Evolutionary conservation across 164 flowering plant genomes (phyloP).

Genomic region (Magnolia changhungtana): DNA sequence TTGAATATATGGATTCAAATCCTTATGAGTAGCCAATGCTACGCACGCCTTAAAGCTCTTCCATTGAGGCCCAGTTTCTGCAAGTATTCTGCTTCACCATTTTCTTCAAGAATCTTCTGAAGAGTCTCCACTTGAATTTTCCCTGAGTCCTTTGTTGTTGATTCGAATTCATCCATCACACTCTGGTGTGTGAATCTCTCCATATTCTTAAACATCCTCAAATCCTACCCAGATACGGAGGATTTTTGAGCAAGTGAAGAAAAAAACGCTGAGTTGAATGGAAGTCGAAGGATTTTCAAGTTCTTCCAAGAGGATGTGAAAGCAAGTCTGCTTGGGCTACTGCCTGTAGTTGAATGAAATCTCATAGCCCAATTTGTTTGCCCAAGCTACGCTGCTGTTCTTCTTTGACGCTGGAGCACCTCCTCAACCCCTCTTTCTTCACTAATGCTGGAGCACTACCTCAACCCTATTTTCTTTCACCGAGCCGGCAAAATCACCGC

Average conservation of each 20-base stretch:
- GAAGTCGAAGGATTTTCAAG: too few relatives aligned
- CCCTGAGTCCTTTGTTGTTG: conserved; percentile 54
- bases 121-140: conserved; percentile 70
- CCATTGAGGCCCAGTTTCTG: conserved; percentile 62
- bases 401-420: conserved; percentile 91
- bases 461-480: too few relatives aligned
- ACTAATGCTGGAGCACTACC: too few relatives aligned
- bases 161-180: conserved; percentile 74
- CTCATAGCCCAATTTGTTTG: conserved; percentile 43
- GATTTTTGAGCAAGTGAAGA: too few relatives aligned
- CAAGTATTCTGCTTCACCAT: conserved; percentile 64
- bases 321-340: conserved; percentile 62
- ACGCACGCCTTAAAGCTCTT: conserved; percentile 64
- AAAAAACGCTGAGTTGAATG: too few relatives aligned
- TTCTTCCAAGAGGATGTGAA: conserved; percentile 32
- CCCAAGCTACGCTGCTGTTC: conserved; percentile 61
- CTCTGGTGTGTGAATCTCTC: conserved; percentile 33
- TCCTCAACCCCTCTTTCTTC: too few relatives aligned
- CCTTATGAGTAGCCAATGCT: conserved; percentile 57
- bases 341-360: too few relatives aligned
- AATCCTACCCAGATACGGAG: background rate
- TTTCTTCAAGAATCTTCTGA: conserved; percentile 62
- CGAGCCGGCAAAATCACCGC: too few relatives aligned
- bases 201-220: conserved; percentile 61
- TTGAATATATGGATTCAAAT: conserved; percentile 67